These are phyloP conservation scores for Afroboletus lepidellus DNA, from an alignment of 1,284 basidiomycete genomes.

Conservation along the genomic window DNA sequence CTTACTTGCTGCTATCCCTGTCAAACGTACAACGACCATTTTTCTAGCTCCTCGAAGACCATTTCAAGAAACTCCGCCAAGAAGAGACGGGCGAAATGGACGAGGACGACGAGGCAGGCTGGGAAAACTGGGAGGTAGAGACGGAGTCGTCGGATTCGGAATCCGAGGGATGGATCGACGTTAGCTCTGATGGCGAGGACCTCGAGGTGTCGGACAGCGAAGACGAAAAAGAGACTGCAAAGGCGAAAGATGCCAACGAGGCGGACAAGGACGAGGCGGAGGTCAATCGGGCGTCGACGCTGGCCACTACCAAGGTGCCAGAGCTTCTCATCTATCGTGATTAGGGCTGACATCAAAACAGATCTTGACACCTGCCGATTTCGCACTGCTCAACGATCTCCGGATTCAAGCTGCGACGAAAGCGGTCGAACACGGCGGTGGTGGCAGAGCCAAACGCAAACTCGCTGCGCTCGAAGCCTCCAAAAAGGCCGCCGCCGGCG, in stretches of 20 bases:
- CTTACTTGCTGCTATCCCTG: not conserved
- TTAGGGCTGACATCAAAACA: slow-evolving; percentile 31
- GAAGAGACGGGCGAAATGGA: slow-evolving; percentile 60
- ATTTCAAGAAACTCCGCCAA: slow-evolving; percentile 68
- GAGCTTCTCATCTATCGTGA: not conserved
- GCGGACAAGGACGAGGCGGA: slow-evolving; percentile 33
- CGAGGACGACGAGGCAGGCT: slow-evolving; percentile 69
- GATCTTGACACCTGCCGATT: slow-evolving; percentile 98
- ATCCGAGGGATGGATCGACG: slow-evolving; percentile 84
- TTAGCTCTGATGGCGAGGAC: slow-evolving; percentile 70
- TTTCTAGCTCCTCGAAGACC: slow-evolving; percentile 80
- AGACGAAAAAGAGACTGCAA: slow-evolving; percentile 57
- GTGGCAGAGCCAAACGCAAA: slow-evolving; percentile 84
- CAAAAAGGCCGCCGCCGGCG: slow-evolving; percentile 50
- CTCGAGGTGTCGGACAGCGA: slow-evolving; percentile 86
- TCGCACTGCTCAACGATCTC: slow-evolving; percentile 89
- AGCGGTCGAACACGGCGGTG: slow-evolving; percentile 70
- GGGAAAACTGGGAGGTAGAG: slow-evolving; percentile 92
- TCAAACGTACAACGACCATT: slow-evolving; percentile 3
- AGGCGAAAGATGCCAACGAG: slow-evolving; percentile 18
- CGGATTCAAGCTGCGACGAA: slow-evolving; percentile 79
- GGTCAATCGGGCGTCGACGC: slow-evolving; percentile 48
- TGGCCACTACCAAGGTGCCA: slow-evolving; percentile 77
- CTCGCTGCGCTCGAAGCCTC: slow-evolving; percentile 74
- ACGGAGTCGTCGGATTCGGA: slow-evolving; percentile 69